Evolutionary conservation across 2,329 filamentous ascomycete species (phyloP).

Genomic region (Alternaria infectoria): DNA sequence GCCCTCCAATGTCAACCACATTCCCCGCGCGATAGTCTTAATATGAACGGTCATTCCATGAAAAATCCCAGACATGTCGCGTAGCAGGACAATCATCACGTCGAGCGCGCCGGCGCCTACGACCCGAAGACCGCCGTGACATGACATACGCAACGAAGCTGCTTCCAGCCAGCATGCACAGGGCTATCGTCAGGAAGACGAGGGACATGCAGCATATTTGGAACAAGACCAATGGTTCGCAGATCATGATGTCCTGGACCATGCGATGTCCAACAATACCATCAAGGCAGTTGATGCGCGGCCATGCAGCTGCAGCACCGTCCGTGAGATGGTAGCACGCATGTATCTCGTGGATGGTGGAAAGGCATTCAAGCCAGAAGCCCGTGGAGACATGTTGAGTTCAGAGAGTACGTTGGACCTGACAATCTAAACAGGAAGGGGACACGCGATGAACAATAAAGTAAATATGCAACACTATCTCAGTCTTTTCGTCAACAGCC

Average conservation of each 20-base stretch:
- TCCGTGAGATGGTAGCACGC: neutral
- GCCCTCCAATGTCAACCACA: neutral
- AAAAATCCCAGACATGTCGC: neutral
- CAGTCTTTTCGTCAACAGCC: neutral
- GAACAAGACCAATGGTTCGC: neutral
- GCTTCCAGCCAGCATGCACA: neutral
- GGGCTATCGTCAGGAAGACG: neutral
- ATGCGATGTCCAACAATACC: neutral
- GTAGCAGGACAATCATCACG: neutral
- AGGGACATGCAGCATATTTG: neutral
- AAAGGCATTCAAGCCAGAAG: conserved; percentile 35
- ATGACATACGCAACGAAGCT: neutral
- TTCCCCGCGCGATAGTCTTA: neutral
- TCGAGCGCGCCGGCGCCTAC: neutral
- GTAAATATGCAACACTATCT: neutral
- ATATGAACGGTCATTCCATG: neutral
- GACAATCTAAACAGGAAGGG: neutral
- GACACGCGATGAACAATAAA: neutral
- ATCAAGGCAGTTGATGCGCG: neutral
- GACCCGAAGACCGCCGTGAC: neutral
- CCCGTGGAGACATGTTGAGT: conserved; percentile 35
- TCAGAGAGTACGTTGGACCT: conserved; percentile 28
- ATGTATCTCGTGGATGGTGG: too few species aligned
- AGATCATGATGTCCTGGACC: neutral
- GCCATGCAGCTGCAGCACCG: neutral